Evolutionary conservation across 2,329 filamentous ascomycete species (phyloP).

Genomic region (Fusarium phyllophilum): DNA sequence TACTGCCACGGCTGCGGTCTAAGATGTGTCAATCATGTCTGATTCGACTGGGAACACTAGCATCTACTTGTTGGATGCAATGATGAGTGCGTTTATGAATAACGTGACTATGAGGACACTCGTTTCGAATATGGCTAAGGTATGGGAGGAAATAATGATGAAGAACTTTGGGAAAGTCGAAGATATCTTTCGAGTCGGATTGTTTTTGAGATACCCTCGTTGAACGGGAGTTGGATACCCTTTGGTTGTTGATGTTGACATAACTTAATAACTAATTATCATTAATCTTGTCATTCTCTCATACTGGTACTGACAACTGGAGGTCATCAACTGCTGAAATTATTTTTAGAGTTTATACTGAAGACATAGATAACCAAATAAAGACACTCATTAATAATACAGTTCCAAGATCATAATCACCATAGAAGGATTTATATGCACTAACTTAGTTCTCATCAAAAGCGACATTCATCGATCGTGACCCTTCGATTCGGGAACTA

Average conservation of each 20-base stretch:
- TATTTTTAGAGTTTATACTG: background rate
- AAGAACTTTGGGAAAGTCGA: background rate
- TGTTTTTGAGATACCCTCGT: slow-evolving; percentile 38
- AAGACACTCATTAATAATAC: background rate
- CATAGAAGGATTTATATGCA: no score
- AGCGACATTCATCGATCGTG: background rate
- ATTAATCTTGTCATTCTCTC: background rate
- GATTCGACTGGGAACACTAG: background rate
- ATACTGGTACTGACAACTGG: background rate
- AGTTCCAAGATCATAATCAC: no score
- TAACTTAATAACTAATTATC: slow-evolving; percentile 31
- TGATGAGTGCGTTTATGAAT: background rate
- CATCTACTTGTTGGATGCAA: background rate
- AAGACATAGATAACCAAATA: background rate
- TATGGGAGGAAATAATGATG: background rate
- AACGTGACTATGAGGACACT: background rate
- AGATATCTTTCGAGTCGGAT: background rate
- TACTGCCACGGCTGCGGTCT: slow-evolving; percentile 24
- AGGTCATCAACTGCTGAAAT: background rate
- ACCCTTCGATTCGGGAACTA: background rate
- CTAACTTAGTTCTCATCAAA: background rate
- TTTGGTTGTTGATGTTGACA: background rate
- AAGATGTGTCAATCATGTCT: background rate
- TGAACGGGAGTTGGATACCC: slow-evolving; percentile 31
- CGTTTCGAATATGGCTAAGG: background rate